These are phyloP conservation scores for Fusarium torulosum DNA, from an alignment of 2,329 filamentous ascomycete species.

Conservation along the genomic window DNA sequence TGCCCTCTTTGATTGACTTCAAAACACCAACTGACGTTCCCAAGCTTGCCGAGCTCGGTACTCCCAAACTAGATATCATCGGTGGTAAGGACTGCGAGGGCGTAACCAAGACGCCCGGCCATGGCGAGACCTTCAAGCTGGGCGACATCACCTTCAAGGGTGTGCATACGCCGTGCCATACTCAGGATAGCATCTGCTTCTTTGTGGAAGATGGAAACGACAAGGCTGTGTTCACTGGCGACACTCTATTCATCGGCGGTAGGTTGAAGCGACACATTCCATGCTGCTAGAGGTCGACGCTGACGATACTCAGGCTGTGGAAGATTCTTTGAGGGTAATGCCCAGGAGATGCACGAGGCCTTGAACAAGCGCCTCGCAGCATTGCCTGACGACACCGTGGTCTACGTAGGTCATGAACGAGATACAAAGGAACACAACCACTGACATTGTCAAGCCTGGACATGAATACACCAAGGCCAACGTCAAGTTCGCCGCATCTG, in stretches of 20 bases:
- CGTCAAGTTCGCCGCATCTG: conserved; percentile 85
- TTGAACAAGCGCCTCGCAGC: conserved; percentile 85
- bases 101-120: conserved; percentile 80
- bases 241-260: conserved; percentile 96
- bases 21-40: conserved; percentile 7
- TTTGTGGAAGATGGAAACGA: conserved; percentile 83
- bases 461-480: conserved; percentile 99
- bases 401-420: conserved; percentile 74
- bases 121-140: conserved; percentile 84
- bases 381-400: conserved; percentile 89
- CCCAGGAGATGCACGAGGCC: conserved; percentile 91
- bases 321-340: conserved; percentile 92
- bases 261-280: conserved; percentile 27
- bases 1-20: background rate
- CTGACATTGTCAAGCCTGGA: conserved; percentile 72
- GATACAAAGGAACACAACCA: background rate
- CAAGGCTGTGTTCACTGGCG: conserved; percentile 91
- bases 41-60: conserved; percentile 61
- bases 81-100: conserved; percentile 88
- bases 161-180: conserved; percentile 97
- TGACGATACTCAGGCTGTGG: conserved; percentile 76
- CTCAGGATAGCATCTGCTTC: conserved; percentile 98
- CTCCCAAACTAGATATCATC: conserved; percentile 78
- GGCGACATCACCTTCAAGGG: conserved; percentile 86
- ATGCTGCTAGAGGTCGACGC: background rate